Conservation (phyloP, 2,329 filamentous ascomycete genomes). For the Phialemonium atrogriseum region DNA sequence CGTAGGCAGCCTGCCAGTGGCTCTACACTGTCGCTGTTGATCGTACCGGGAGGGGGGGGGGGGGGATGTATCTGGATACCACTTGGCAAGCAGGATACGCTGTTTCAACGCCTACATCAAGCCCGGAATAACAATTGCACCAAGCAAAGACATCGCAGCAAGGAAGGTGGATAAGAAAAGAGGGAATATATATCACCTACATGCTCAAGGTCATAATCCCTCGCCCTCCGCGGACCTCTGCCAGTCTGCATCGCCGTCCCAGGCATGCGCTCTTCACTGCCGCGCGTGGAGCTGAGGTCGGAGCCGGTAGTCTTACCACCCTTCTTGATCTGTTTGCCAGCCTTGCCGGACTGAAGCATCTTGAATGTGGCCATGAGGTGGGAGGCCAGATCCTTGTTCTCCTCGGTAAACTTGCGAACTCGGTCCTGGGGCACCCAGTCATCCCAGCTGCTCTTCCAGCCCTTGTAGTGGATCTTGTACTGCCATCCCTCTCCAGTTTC, state of each 20-base stretch:
- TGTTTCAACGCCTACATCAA: conserved; percentile 4
- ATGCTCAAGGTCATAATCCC: conserved; percentile 77
- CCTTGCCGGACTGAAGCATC: conserved; percentile 38
- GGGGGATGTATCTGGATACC: too few relatives aligned
- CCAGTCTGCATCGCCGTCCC: conserved; percentile 47
- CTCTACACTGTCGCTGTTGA: too few relatives aligned
- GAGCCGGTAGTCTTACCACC: conserved; percentile 34
- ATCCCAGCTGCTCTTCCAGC: conserved; percentile 99
- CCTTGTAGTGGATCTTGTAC: conserved; percentile 97
- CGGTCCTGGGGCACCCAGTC: conserved; percentile 95
- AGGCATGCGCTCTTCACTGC: conserved; percentile 67
- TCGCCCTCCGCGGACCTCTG: conserved; percentile 63
- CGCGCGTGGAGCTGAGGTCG: conserved; percentile 57
- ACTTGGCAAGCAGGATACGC: too few relatives aligned
- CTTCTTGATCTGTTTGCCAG: conserved; percentile 46
- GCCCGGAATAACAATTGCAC: conserved; percentile 1
- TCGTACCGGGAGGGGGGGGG: too few relatives aligned
- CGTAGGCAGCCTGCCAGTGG: too few relatives aligned
- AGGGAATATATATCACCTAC: conserved; percentile 40
- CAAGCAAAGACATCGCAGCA: conserved; percentile 9
- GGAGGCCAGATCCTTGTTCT: conserved; percentile 82
- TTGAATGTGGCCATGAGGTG: conserved; percentile 65
- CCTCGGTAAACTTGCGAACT: conserved; percentile 86
- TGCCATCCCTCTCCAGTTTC: conserved; percentile 65
- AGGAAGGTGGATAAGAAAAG: conserved; percentile 11